Conservation (phyloP, 1,139 yeast species). For the Lodderomyces orthopsilosis region DNA sequence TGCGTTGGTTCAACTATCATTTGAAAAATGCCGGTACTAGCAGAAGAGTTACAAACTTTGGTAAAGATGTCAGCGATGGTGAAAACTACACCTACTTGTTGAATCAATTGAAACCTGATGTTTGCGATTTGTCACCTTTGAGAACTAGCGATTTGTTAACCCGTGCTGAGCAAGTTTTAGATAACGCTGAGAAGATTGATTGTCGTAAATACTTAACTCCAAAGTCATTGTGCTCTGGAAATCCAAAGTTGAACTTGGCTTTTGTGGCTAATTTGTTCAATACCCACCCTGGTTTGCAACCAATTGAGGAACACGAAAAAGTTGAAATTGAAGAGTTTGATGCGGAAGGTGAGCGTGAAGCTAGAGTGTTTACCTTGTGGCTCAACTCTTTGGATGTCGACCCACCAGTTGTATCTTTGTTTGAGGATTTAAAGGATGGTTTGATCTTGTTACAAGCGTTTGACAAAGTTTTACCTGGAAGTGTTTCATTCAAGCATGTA, state of each 20-base stretch:
- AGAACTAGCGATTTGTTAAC: slow-evolving; percentile 66
- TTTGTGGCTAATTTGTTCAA: slow-evolving; percentile 96
- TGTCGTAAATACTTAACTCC: slow-evolving; percentile 96
- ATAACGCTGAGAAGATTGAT: slow-evolving; percentile 85
- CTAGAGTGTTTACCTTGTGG: slow-evolving; percentile 97
- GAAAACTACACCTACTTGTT: slow-evolving; percentile 89
- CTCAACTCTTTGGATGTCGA: slow-evolving; percentile 93
- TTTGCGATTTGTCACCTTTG: slow-evolving; percentile 79
- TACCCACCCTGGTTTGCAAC: slow-evolving; percentile 95
- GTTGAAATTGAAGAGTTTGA: slow-evolving; percentile 92
- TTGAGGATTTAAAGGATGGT: slow-evolving; percentile 96
- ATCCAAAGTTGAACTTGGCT: slow-evolving; percentile 93
- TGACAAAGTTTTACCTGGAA: slow-evolving; percentile 93
- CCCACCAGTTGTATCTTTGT: slow-evolving; percentile 86
- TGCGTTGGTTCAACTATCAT: slow-evolving; percentile 97
- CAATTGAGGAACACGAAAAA: slow-evolving; percentile 87
- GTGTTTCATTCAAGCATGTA: slow-evolving; percentile 75
- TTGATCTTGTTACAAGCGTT: slow-evolving; percentile 85
- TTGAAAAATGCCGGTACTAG: slow-evolving; percentile 90
- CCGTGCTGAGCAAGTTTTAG: slow-evolving; percentile 84
- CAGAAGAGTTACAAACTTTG: slow-evolving; percentile 81
- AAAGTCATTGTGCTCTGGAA: slow-evolving; percentile 88
- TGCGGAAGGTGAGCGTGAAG: slow-evolving; percentile 99
- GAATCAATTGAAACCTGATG: slow-evolving; percentile 82
- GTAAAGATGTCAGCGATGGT: slow-evolving; percentile 88